phyloP scores from a whole-genome alignment of 2,329 filamentous ascomycete genomes.

The Phyllosticta paracitricarpa region DNA sequence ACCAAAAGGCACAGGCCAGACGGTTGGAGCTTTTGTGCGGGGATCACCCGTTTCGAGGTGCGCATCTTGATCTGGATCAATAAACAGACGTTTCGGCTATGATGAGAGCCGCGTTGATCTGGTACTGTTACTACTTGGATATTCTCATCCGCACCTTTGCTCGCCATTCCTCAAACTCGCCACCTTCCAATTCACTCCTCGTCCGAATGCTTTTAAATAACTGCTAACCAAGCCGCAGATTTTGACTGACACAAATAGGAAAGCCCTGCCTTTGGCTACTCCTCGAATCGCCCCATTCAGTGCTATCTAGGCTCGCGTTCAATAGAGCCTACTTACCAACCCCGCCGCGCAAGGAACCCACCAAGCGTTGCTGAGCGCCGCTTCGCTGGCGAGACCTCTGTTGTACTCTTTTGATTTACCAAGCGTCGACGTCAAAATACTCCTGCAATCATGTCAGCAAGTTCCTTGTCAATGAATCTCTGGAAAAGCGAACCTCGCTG shows the following conservation, averaged over 20 bases:
- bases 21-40: too few species aligned
- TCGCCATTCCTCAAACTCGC: not conserved
- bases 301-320: not conserved
- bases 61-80: not conserved
- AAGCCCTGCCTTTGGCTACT: not conserved
- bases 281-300: not conserved
- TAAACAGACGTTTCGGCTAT: not conserved
- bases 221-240: conserved; percentile 5
- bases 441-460: conserved; percentile 10
- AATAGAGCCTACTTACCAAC: not conserved
- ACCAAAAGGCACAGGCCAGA: not conserved
- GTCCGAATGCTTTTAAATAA: conserved; percentile 5
- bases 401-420: not conserved
- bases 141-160: not conserved
- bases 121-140: not conserved
- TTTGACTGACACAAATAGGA: not conserved
- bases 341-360: not conserved
- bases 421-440: conserved; percentile 13
- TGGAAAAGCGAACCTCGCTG: conserved; percentile 57
- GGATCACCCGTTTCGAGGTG: not conserved
- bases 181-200: not conserved
- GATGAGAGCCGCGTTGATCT: not conserved
- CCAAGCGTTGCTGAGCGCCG: not conserved
- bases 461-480: not conserved
- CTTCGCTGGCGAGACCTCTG: not conserved